These are phyloP conservation scores for Boletus subparvulus DNA, from an alignment of 768 basidiomycete genomes.

Conservation along the genomic window DNA sequence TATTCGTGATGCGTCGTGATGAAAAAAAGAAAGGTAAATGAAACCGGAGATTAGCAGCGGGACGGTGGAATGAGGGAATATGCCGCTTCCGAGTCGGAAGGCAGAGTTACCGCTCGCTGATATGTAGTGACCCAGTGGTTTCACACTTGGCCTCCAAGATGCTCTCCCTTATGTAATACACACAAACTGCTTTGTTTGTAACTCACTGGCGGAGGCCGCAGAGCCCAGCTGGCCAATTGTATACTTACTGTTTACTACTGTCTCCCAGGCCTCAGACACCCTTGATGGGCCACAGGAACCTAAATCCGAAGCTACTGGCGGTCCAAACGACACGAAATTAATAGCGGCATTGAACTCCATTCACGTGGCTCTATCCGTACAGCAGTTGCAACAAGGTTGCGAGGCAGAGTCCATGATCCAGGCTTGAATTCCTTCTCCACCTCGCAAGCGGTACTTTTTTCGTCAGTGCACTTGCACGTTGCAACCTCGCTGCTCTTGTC, in stretches of 20 bases:
- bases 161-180: background rate
- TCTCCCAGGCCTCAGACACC: too few relatives aligned
- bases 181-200: background rate
- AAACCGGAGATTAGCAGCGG: conserved; percentile 24
- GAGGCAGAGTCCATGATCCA: too few relatives aligned
- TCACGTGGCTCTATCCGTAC: background rate
- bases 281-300: background rate
- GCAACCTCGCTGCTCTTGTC: background rate
- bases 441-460: too few relatives aligned
- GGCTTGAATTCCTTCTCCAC: background rate
- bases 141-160: background rate
- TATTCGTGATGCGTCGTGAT: conserved; percentile 24
- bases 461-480: background rate
- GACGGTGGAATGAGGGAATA: conserved; percentile 22
- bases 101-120: conserved; percentile 1
- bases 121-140: background rate
- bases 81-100: background rate
- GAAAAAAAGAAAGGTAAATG: conserved; percentile 1
- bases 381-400: background rate
- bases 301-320: background rate
- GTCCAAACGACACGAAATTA: background rate
- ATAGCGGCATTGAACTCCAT: background rate
- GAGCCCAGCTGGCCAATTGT: too few relatives aligned
- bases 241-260: too few relatives aligned
- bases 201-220: too few relatives aligned